Conservation (phyloP, 257 asterid species). For the Fraxinus excelsior region DNA sequence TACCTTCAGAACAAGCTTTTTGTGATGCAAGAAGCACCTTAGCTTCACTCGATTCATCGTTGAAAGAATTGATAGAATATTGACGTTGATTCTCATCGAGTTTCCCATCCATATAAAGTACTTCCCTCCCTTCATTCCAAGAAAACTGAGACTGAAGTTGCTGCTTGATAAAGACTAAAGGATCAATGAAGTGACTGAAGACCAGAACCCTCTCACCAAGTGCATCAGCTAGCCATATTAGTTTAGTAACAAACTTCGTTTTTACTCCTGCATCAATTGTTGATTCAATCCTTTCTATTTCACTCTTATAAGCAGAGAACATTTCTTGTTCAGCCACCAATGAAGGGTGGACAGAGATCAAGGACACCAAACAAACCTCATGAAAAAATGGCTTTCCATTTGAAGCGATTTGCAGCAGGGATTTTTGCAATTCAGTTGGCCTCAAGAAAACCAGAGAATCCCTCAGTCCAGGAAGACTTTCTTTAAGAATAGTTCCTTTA, state of each 20-base stretch:
- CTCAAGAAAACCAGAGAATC: slow-evolving; percentile 49
- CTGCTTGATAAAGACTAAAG: slow-evolving; percentile 39
- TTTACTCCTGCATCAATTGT: slow-evolving; percentile 56
- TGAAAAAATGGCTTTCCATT: slow-evolving; percentile 14
- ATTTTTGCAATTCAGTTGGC: slow-evolving; percentile 37
- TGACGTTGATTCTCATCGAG: slow-evolving; percentile 42
- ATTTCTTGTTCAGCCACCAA: slow-evolving; percentile 21
- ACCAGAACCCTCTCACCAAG: slow-evolving; percentile 62
- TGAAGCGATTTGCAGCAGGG: no score
- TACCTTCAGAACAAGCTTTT: slow-evolving; percentile 63
- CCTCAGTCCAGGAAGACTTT: slow-evolving; percentile 62
- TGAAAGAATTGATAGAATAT: slow-evolving; percentile 40
- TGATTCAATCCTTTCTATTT: slow-evolving; percentile 24
- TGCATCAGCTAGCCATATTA: slow-evolving; percentile 44
- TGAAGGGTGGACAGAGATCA: slow-evolving; percentile 72
- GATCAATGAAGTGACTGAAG: slow-evolving; percentile 52
- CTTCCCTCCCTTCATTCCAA: slow-evolving; percentile 48
- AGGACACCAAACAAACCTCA: slow-evolving; percentile 38
- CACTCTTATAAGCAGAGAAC: slow-evolving; percentile 9
- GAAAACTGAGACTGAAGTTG: slow-evolving; percentile 30
- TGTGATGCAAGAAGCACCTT: slow-evolving; percentile 62
- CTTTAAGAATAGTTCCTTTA: slow-evolving; percentile 54
- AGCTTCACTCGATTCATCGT: slow-evolving; percentile 42
- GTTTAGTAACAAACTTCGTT: slow-evolving; percentile 48
- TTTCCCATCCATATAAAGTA: slow-evolving; percentile 56